These are phyloP conservation scores for Brettanomyces nanus DNA, from an alignment of 805 yeast genomes.

Conservation along the genomic window DNA sequence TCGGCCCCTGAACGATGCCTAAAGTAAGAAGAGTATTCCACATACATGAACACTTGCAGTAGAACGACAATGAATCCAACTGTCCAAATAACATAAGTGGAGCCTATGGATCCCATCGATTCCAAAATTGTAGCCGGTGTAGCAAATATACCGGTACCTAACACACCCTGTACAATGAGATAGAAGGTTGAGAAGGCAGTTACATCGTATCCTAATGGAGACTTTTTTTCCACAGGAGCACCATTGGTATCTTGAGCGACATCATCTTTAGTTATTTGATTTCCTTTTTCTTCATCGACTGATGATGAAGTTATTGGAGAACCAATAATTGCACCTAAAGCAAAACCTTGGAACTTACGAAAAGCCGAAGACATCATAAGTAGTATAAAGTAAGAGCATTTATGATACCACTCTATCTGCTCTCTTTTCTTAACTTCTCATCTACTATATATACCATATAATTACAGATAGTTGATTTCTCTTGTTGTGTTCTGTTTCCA, in stretches of 20 bases:
- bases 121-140: constrained; percentile 54
- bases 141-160: constrained; percentile 73
- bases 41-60: constrained; percentile 29
- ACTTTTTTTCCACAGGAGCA: constrained; percentile 33
- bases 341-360: too few species aligned
- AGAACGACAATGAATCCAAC: constrained; percentile 32
- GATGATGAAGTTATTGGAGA: neutral
- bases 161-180: constrained; percentile 56
- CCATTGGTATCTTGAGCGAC: constrained; percentile 21
- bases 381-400: too few species aligned
- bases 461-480: too few species aligned
- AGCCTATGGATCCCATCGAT: constrained; percentile 37
- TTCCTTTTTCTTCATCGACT: neutral
- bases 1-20: constrained; percentile 74
- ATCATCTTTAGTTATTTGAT: neutral
- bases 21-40: constrained; percentile 35
- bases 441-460: too few species aligned
- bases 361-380: too few species aligned
- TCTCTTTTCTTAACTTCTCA: too few species aligned
- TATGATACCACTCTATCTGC: too few species aligned
- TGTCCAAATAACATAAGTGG: constrained; percentile 36
- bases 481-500: too few species aligned
- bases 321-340: neutral
- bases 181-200: constrained; percentile 40
- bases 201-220: constrained; percentile 31